Evolutionary conservation across 2,329 filamentous ascomycete genomes (phyloP).

Genomic region (Tolypocladium ovalisporum): DNA sequence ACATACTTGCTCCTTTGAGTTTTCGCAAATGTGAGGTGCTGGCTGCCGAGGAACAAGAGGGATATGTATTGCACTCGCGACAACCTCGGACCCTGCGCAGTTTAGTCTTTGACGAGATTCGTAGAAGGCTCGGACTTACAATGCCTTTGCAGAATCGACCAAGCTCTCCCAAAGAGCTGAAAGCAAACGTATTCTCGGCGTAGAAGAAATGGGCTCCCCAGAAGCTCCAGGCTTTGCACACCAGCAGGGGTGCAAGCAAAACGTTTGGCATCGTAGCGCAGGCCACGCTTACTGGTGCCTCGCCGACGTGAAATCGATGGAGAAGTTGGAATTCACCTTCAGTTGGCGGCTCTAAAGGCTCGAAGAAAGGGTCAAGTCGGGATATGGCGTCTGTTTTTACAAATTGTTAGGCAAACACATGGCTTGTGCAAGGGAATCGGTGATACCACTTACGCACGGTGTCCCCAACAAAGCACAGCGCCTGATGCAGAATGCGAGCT

Average conservation of each 20-base stretch:
- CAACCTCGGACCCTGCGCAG: conserved; percentile 16
- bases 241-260: neutral
- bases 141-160: neutral
- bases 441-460: neutral
- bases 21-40: conserved; percentile 13
- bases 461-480: neutral
- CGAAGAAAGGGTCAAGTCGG: neutral
- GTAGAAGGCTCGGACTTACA: neutral
- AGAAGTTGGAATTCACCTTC: neutral
- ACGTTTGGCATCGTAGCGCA: neutral
- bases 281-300: neutral
- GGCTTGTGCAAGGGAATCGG: too few relatives aligned
- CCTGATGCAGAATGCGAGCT: neutral
- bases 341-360: neutral
- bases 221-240: neutral
- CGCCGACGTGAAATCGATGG: neutral
- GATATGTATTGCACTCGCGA: conserved; percentile 34
- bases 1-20: conserved; percentile 7
- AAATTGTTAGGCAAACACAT: neutral
- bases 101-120: neutral
- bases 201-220: neutral
- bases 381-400: neutral
- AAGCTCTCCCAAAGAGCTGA: neutral
- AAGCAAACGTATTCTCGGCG: neutral
- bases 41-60: conserved; percentile 2